Conservation (phyloP, 176 grass and related monocot species). For the Aechmea fasciata region DNA sequence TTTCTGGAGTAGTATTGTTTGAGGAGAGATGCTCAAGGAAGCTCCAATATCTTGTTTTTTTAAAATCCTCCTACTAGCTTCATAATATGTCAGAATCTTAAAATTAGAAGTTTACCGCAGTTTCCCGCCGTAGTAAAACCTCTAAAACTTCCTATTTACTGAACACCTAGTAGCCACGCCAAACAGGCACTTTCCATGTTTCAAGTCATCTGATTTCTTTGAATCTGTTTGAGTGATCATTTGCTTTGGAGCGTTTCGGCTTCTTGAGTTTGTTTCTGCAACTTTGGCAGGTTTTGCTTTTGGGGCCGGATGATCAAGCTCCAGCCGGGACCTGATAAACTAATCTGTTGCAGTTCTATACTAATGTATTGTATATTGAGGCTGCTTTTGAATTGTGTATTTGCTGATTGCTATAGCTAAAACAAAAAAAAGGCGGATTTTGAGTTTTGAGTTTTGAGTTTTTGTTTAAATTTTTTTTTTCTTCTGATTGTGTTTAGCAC, state of each 20-base stretch:
- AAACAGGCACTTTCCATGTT: too few relatives aligned
- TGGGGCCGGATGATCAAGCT: slow-evolving; percentile 53
- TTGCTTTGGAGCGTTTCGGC: neutral
- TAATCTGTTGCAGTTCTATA: slow-evolving; percentile 5
- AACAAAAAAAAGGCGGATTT: slow-evolving; percentile 28
- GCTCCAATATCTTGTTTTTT: too few relatives aligned
- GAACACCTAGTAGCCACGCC: too few relatives aligned
- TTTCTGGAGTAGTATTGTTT: too few relatives aligned
- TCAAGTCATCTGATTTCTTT: too few relatives aligned
- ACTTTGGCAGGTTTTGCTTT: slow-evolving; percentile 42
- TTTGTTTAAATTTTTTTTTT: slow-evolving; percentile 19
- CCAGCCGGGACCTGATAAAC: slow-evolving; percentile 22
- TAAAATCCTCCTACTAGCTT: too few relatives aligned
- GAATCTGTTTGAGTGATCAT: neutral
- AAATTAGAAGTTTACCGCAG: neutral
- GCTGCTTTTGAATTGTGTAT: slow-evolving; percentile 31
- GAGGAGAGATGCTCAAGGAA: too few relatives aligned
- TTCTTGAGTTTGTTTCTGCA: neutral
- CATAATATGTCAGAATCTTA: too few relatives aligned
- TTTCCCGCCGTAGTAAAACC: neutral
- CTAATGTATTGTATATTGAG: slow-evolving; percentile 31
- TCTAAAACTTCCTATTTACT: too few relatives aligned
- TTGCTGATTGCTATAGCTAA: slow-evolving; percentile 28
- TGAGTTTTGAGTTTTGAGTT: slow-evolving; percentile 22
- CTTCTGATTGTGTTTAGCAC: slow-evolving; percentile 23